Evolutionary conservation across 257 asterid species (phyloP).

Genomic region (Scutellaria galericulata): DNA sequence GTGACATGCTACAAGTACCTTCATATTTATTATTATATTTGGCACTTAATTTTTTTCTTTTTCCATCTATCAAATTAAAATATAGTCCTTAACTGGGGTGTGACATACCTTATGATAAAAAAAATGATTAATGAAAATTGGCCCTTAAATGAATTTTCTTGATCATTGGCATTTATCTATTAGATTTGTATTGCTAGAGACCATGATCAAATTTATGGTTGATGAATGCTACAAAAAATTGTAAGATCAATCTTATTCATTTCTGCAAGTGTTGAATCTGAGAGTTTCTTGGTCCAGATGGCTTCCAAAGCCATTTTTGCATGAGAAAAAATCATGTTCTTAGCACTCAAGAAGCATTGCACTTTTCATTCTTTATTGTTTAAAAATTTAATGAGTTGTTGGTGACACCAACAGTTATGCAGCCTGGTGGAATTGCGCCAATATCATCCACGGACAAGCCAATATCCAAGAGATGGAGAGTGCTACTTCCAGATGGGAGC

Average conservation of each 20-base stretch:
- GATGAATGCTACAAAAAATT: not conserved
- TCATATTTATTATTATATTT: too few species aligned
- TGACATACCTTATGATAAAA: too few species aligned
- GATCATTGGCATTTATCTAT: not conserved
- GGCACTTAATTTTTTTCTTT: too few species aligned
- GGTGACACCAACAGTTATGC: constrained; percentile 57
- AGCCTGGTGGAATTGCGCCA: constrained; percentile 77
- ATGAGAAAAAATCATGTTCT: not conserved
- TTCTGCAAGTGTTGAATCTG: not conserved
- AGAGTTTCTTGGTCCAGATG: not conserved
- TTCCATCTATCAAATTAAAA: too few species aligned
- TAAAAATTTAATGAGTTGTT: not conserved
- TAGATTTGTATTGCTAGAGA: not conserved
- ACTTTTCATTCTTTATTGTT: not conserved
- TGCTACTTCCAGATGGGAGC: constrained; percentile 78
- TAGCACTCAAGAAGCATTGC: constrained; percentile 4
- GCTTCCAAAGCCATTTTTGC: constrained; percentile 17
- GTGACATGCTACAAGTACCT: too few species aligned
- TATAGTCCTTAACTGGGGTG: too few species aligned
- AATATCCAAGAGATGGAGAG: constrained; percentile 92
- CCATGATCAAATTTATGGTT: not conserved
- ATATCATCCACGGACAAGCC: constrained; percentile 84
- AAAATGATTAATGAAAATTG: too few species aligned
- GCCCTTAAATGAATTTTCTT: not conserved
- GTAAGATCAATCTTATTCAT: too few species aligned